Evolutionary conservation across 257 asterid genomes (phyloP).

Genomic region (Fraxinus americana): DNA sequence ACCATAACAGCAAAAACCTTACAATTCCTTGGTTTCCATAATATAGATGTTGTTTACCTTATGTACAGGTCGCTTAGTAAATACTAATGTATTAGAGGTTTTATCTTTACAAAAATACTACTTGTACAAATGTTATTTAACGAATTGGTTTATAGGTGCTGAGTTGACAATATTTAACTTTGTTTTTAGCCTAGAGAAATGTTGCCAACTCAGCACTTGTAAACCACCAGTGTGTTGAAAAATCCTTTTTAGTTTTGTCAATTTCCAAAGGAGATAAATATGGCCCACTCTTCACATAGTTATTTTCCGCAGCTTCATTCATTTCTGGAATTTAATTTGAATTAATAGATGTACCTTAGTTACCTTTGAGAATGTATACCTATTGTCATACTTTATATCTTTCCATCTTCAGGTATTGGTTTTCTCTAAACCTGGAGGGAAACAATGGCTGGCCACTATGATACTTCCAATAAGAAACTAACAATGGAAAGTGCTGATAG

Average conservation of each 20-base stretch:
- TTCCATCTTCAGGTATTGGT: not conserved
- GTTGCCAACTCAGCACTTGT: no score
- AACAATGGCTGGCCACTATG: not conserved
- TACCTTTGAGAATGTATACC: not conserved
- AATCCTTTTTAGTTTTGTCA: not conserved
- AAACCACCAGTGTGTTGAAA: no score
- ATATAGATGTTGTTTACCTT: no score
- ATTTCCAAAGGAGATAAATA: not conserved
- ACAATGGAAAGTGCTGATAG: not conserved
- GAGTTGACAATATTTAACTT: no score
- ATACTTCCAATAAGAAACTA: not conserved
- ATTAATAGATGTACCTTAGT: not conserved
- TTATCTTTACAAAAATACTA: not conserved
- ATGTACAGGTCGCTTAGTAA: no score
- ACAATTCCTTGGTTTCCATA: no score
- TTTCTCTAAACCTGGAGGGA: not conserved
- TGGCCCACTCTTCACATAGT: not conserved
- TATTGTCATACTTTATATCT: not conserved
- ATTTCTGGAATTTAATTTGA: not conserved
- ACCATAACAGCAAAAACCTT: not conserved
- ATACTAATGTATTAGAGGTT: not conserved
- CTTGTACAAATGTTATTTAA: no score
- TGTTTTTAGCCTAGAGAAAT: no score
- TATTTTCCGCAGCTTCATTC: not conserved
- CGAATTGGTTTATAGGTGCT: no score